Evolutionary conservation across 208 protist genomes (phyloP).

Genomic region (Acanthamoeba royreba): DNA sequence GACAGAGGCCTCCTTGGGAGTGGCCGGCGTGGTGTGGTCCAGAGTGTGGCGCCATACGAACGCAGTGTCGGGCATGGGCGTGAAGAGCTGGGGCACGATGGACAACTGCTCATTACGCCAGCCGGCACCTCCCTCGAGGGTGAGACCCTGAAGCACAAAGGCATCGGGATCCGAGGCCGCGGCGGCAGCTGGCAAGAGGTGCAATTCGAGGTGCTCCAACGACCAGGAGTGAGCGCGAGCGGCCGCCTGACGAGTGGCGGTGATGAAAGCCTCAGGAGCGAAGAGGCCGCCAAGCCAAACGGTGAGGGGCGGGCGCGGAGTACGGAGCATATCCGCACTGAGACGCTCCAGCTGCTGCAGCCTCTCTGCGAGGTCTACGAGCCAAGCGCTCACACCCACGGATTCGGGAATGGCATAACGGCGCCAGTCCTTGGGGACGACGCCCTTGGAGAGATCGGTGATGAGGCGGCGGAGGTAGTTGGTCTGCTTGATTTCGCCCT

Average conservation of each 20-base stretch:
- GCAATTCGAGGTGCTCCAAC: conserved; percentile 90
- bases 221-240: conserved; percentile 85
- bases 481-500: conserved; percentile 85
- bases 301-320: conserved; percentile 9
- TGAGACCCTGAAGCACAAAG: conserved; percentile 28
- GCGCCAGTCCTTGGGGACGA: conserved; percentile 86
- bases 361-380: conserved; percentile 79
- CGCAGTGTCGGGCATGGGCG: conserved; percentile 4
- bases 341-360: conserved; percentile 68
- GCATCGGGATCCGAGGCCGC: background rate
- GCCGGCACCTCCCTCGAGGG: background rate
- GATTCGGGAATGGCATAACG: conserved; percentile 76
- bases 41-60: conserved; percentile 28
- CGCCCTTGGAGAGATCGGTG: conserved; percentile 79
- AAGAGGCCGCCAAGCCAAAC: conserved; percentile 94
- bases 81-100: conserved; percentile 24
- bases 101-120: conserved; percentile 3
- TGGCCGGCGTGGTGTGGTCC: background rate
- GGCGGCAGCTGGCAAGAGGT: conserved; percentile 58
- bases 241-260: conserved; percentile 94
- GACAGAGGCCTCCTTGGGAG: background rate
- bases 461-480: conserved; percentile 88
- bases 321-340: conserved; percentile 37
- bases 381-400: conserved; percentile 79
- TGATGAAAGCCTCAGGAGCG: conserved; percentile 93